These are phyloP conservation scores for Diddensiella transvaalensis DNA, from an alignment of 805 yeast genomes.

Conservation along the genomic window DNA sequence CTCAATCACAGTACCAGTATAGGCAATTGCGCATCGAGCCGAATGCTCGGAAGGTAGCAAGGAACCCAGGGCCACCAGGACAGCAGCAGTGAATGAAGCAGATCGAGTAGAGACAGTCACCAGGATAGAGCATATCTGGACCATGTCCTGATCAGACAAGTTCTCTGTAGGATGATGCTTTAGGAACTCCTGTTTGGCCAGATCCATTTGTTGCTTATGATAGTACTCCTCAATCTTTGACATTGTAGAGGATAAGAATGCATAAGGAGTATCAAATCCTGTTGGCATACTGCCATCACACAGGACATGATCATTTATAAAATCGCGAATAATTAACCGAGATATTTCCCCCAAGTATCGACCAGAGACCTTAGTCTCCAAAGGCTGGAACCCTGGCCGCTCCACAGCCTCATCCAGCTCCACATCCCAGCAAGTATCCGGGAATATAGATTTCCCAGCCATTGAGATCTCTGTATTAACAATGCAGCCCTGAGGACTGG, in stretches of 20 bases:
- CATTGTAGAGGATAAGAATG: slow-evolving; percentile 26
- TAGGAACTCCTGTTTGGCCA: slow-evolving; percentile 24
- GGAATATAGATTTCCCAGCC: slow-evolving; percentile 63
- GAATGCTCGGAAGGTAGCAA: slow-evolving; percentile 17
- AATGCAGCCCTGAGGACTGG: slow-evolving; percentile 39
- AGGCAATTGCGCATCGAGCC: slow-evolving; percentile 27
- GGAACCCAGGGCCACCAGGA: slow-evolving; percentile 27
- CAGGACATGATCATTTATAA: slow-evolving; percentile 46
- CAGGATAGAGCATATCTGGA: slow-evolving; percentile 25
- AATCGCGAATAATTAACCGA: slow-evolving; percentile 66
- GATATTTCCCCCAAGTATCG: slow-evolving; percentile 85
- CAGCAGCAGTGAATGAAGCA: slow-evolving; percentile 33
- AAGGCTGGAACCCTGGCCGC: slow-evolving; percentile 78
- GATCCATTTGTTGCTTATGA: slow-evolving; percentile 17
- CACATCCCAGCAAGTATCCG: slow-evolving; percentile 71
- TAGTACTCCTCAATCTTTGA: slow-evolving; percentile 26
- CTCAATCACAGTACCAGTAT: slow-evolving; percentile 33
- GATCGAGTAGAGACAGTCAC: slow-evolving; percentile 32
- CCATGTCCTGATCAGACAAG: slow-evolving; percentile 23
- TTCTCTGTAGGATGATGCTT: slow-evolving; percentile 12
- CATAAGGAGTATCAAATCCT: slow-evolving; percentile 26
- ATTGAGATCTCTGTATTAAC: slow-evolving; percentile 94
- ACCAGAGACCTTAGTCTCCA: slow-evolving; percentile 84
- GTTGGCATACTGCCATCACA: slow-evolving; percentile 22
- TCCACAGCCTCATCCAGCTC: slow-evolving; percentile 57